Evolutionary conservation across 2,329 filamentous ascomycete species (phyloP), one percentile per base, ranked within the genome.

Genomic region (Ophiobolus disseminans): DNA sequence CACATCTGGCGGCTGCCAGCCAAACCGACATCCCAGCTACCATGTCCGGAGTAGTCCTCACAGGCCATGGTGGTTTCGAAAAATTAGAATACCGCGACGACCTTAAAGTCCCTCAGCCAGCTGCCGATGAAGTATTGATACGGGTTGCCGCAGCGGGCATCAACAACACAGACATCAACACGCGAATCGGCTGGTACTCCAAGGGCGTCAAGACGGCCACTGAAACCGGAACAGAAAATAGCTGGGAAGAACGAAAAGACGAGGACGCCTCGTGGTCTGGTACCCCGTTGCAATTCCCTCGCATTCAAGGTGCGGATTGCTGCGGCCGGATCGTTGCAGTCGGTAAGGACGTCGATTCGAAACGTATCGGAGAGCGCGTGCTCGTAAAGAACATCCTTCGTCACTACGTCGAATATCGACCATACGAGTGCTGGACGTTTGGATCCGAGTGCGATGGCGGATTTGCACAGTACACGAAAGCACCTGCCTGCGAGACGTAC

Each of bases 81-180:
- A 46, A 43, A 30, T 40, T 55, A 5, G n/a, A 35, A 14, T 55
- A 55, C 36, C 31, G 40, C 20, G 38, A 36, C 11, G 40, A 51
- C 13, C 30, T 52, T 2, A 31, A 31, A 5, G 16, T 52, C 13
- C 52, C 52, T 2, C 11, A 10, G 1, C 31, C 21, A n/a, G 22
- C 22, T 3, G 8, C 44, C 9, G 31, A 31, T 13, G 52, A 55
- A 52, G 48, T 52, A 5, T 38, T 55, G 10, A 48, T 52, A 26
- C 35, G 25, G 5, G 52, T 52, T 19, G 13, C 48, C 3, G 52
- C 52, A 11, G 52, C 52, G 1, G 48, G 48, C 7, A 37, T 51
- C 5, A 55, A 55, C 37, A 55, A 52, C 37, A 55, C 52, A 28
- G 52, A 55, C 28, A 48, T 55, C 40, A 55, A 55, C 37, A 55